Evolutionary conservation across 2,329 filamentous ascomycete genomes (phyloP), one percentile per base, ranked within the genome.

Genomic region (Phaeophleospora eucalypticola): DNA sequence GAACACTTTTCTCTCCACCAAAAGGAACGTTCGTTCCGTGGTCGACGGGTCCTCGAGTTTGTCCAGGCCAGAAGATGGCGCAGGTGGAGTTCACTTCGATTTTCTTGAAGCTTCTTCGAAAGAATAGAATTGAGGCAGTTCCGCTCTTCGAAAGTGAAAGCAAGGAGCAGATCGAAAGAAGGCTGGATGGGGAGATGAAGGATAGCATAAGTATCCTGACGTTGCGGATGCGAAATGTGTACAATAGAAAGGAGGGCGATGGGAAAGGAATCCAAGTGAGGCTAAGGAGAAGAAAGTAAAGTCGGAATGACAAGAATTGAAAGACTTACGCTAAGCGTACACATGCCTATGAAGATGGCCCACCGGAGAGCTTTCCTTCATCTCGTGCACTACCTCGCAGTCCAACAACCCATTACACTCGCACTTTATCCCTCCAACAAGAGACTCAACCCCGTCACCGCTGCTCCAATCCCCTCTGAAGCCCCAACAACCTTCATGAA

Each of bases 11-110:
- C n/a, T n/a, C n/a, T n/a, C n/a, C n/a, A n/a, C n/a, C n/a, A n/a
- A n/a, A n/a, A n/a, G n/a, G n/a, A n/a, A n/a, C n/a, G n/a, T n/a
- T n/a, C n/a, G n/a, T n/a, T n/a, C n/a, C n/a, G n/a, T n/a, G n/a
- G n/a, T n/a, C n/a, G n/a, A n/a, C n/a, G n/a, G n/a, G n/a, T n/a
- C n/a, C n/a, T n/a, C n/a, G 18, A 4, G 61, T 73, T 3, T 80
- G 77, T 56, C 75, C 75, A 0, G 77, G 77, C 1, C 68, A 73
- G 64, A 78, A 78, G 55, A 75, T 80, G 67, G 66, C 75, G 1
- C 73, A 80, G 60, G 76, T 80, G 2, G 77, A 80, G 58, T 78
- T 79, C 57, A 69, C 71, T 3, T 70, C 68, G 10, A 68, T 73
- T 2, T 56, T 80, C 18, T 58, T 69, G 46, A 66, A 66, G 2